Conservation (phyloP, 495 filamentous ascomycete species). For the Tuber borchii region DNA sequence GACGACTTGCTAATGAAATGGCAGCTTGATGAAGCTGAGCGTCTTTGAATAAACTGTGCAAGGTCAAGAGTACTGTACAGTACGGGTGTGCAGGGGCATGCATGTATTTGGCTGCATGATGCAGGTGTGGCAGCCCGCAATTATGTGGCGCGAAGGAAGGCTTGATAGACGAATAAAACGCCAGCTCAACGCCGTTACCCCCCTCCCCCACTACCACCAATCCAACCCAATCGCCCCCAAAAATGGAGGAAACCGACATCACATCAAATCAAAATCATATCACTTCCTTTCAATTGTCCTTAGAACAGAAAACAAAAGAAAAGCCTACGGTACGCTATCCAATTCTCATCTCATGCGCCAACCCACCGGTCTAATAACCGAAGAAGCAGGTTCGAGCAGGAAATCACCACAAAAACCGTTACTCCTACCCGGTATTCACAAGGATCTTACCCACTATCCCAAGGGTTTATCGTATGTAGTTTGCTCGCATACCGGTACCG, state of each 20-base stretch:
- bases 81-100: constrained; percentile 24
- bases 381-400: constrained; percentile 1
- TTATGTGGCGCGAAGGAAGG: constrained; percentile 33
- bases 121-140: constrained; percentile 12
- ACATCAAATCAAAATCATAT: constrained; percentile 5
- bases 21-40: background rate
- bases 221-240: background rate
- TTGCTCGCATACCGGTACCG: background rate
- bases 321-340: background rate
- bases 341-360: constrained; percentile 4
- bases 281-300: background rate
- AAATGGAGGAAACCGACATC: constrained; percentile 2
- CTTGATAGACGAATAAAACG: constrained; percentile 24
- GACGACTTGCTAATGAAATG: background rate
- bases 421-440: constrained; percentile 3
- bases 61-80: constrained; percentile 16
- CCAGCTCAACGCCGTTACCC: background rate
- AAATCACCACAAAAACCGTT: background rate
- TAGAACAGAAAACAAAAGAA: background rate
- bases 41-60: constrained; percentile 1
- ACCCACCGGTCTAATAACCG: constrained; percentile 1
- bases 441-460: background rate
- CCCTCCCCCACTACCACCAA: background rate
- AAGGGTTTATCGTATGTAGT: background rate
- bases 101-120: constrained; percentile 15